Evolutionary conservation across 2,329 filamentous ascomycete species (phyloP).

Genomic region (Fusarium bulbicola): DNA sequence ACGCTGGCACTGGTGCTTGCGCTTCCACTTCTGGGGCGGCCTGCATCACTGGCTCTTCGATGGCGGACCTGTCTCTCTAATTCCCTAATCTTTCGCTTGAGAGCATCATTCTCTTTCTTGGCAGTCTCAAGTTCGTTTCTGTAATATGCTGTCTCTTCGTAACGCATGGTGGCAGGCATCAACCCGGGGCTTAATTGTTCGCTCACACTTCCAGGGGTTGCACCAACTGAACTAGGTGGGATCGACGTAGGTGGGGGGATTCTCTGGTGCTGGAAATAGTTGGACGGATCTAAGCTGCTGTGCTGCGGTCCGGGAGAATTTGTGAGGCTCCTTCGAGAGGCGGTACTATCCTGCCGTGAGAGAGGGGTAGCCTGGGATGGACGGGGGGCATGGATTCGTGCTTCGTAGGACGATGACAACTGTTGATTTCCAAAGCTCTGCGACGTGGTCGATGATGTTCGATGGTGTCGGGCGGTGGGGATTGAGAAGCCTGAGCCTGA

Average conservation of each 20-base stretch:
- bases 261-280: constrained; percentile 60
- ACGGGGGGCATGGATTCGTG: constrained; percentile 55
- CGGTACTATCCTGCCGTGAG: constrained; percentile 64
- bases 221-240: constrained; percentile 50
- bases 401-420: constrained; percentile 49
- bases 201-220: constrained; percentile 51
- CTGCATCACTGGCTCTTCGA: constrained; percentile 57
- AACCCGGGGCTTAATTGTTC: constrained; percentile 62
- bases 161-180: constrained; percentile 65
- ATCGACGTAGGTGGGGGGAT: constrained; percentile 49
- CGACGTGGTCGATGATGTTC: constrained; percentile 68
- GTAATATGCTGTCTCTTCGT: constrained; percentile 70
- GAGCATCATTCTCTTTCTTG: constrained; percentile 70
- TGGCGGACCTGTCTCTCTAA: constrained; percentile 66
- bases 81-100: constrained; percentile 70
- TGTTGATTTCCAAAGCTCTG: constrained; percentile 55
- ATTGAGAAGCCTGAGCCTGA: constrained; percentile 67
- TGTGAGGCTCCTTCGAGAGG: constrained; percentile 62
- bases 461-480: constrained; percentile 64
- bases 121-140: constrained; percentile 68
- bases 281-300: constrained; percentile 56
- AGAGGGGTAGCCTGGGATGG: constrained; percentile 56
- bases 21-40: constrained; percentile 60
- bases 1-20: constrained; percentile 63
- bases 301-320: constrained; percentile 58